Evolutionary conservation across 805 yeast genomes (phyloP), one percentile per base, ranked within the genome.

Genomic region (Kluyveromyces starmeri): DNA sequence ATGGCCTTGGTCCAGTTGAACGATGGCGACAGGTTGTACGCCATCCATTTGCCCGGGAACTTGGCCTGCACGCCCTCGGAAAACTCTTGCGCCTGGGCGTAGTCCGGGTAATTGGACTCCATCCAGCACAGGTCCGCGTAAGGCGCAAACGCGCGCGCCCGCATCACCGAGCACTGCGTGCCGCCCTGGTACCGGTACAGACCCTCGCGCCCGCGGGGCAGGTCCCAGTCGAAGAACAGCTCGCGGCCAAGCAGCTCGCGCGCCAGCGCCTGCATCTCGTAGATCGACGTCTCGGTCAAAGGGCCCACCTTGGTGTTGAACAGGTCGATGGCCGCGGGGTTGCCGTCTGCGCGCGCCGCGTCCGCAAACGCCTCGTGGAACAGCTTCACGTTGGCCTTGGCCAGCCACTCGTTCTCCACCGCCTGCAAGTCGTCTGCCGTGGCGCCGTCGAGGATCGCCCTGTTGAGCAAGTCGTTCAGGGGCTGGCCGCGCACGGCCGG

Each of bases 1-100:
- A 89, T 84, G 36, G 96, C 96, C 44, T 77, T 76, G 61, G 85
- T 84, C 97, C 97, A 89, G 75, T 89, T 89, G 78, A 89, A 89
- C 5, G 95, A 84, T 46, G 97, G 97, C 20, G 96, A 85, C 61
- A 89, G 70, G 72, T 89, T 89, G 71, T 89, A 89, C 35, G 96
- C 94, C 48, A 89, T 72, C 97, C 96, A 88, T 65, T 89, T 88
- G 46, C 83, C 71, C 48, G 97, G 97, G 64, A 60, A 82, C 40
- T 68, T 68, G 21, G 75, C 72, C 58, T 78, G 74, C 46, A 89
- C 94, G 55, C 97, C 96, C 29, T 77, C 82, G 37, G 97, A 92
- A 55, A 89, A 89, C 66, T 85, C 95, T 64, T 78, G 75, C 45
- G 96, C 97, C 68, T 89, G 97, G 41, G 69, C 72, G 65, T 73